A percentile compares a stretch with the other conserved stretches of the same genome.
Conservation (phyloP, 768 basidiomycete species). For the Pilatotrama ljubarskyi region DNA sequence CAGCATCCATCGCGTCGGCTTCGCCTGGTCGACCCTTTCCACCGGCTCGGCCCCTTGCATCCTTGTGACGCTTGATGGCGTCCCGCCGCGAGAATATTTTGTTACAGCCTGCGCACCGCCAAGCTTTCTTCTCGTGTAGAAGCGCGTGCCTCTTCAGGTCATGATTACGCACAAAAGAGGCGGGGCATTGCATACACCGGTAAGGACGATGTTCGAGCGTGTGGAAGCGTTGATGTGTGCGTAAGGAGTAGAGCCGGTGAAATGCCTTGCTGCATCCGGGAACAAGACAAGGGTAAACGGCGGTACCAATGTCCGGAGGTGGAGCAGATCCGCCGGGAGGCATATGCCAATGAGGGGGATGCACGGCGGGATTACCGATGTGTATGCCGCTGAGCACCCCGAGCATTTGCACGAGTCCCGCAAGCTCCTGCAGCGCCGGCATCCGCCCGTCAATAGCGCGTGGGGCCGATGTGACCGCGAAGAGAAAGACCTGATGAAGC, state of each 20-base stretch:
- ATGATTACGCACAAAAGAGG: constrained; percentile 77
- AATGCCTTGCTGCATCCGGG: constrained; percentile 68
- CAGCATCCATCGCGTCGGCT: constrained; percentile 31
- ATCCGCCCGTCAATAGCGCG: constrained; percentile 43
- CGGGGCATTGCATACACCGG: constrained; percentile 64
- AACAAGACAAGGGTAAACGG: constrained; percentile 78
- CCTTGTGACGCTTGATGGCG: constrained; percentile 78
- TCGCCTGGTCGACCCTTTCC: constrained; percentile 16
- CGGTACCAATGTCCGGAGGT: constrained; percentile 59
- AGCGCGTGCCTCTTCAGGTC: constrained; percentile 78
- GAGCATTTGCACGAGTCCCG: constrained; percentile 80
- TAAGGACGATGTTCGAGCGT: constrained; percentile 58
- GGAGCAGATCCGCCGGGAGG: constrained; percentile 28
- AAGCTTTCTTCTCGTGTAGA: constrained; percentile 71
- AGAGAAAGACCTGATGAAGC: constrained; percentile 77
- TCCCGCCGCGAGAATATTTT: constrained; percentile 78
- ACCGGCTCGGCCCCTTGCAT: constrained; percentile 54
- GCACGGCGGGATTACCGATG: constrained; percentile 47
- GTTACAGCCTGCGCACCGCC: constrained; percentile 71
- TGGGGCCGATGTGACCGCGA: constrained; percentile 62
- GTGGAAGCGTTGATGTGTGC: constrained; percentile 70
- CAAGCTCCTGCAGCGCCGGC: constrained; percentile 69
- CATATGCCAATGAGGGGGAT: constrained; percentile 28
- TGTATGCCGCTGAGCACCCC: constrained; percentile 79
- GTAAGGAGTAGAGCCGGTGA: constrained; percentile 65